Evolutionary conservation across 2,329 filamentous ascomycete species (phyloP), one percentile per base, ranked within the genome.

Genomic region (Colletotrichum cereale): DNA sequence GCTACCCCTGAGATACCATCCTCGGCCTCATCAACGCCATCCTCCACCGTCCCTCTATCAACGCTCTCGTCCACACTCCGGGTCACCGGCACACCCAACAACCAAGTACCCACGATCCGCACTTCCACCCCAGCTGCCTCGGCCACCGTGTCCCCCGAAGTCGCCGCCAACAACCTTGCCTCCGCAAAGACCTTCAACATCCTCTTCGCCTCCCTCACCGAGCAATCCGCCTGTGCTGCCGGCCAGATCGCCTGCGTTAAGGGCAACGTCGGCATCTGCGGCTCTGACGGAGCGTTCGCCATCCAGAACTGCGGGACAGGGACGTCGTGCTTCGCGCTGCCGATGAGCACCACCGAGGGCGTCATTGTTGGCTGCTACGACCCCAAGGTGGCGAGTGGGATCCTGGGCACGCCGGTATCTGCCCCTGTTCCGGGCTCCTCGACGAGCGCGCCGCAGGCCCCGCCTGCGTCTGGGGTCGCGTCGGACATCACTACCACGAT

Each of bases 231-330:
- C 62, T 91, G 89, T 75, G 76, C 75, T 0, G 64, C 76, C 1
- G 81, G 80, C 34, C 85, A 89, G 68, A 81, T 83, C 3, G 88
- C 88, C 5, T 91, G 89, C 65, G 84, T 90, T 55, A 77, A 81
- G 18, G 86, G 87, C 29, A 82, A 84, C 61, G 75, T 86, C 5
- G 87, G 82, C n/a, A 77, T 77, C 18, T 91, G 89, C 75, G 78
- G 79, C 36, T 66, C 73, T 29, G 71, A 73, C 14, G 84, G 84
- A 24, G 76, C 75, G 0, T 90, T 86, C 74, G 75, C 78, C 5
- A 82, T 89, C 24, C 76, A 74, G 0, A 72, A 78, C 12, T 84
- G 84, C 50, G 80, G 79, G 38, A 61, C 73, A 1, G 80, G 78
- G 12, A 77, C 78, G 56, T 78, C 80, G 58, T 91, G 89, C 78